Evolutionary conservation across 352 stramenopile species (phyloP).

Genomic region (Phytophthora constricta): DNA sequence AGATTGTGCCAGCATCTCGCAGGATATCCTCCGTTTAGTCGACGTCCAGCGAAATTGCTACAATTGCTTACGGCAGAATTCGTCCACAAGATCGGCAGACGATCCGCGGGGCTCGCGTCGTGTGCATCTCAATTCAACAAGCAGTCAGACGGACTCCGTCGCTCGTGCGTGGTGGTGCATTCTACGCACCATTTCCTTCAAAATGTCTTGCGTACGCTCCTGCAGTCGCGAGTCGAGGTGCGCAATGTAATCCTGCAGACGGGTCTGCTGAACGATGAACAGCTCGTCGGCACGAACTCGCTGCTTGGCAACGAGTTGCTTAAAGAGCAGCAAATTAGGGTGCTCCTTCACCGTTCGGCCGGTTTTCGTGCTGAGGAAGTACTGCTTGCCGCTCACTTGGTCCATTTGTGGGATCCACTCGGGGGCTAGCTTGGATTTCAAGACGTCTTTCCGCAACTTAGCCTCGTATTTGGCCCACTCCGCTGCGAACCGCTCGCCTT

Average conservation of each 20-base stretch:
- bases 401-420: slow-evolving; percentile 61
- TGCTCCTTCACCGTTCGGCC: slow-evolving; percentile 41
- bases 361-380: slow-evolving; percentile 51
- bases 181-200: slow-evolving; percentile 14
- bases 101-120: background rate
- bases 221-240: slow-evolving; percentile 24
- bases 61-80: too few species aligned
- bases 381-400: slow-evolving; percentile 40
- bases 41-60: background rate
- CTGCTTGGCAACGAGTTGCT: slow-evolving; percentile 43
- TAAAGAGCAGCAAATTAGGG: slow-evolving; percentile 41
- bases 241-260: slow-evolving; percentile 36
- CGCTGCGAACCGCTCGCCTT: slow-evolving; percentile 25
- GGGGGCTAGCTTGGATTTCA: slow-evolving; percentile 36
- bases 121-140: background rate
- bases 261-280: slow-evolving; percentile 11
- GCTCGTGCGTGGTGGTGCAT: background rate
- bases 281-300: slow-evolving; percentile 29
- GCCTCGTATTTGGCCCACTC: slow-evolving; percentile 49
- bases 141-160: background rate
- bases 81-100: background rate
- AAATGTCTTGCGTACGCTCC: slow-evolving; percentile 12
- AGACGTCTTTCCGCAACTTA: slow-evolving; percentile 47
- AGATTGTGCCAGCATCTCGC: background rate
- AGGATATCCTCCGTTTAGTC: background rate